Evolutionary conservation across 345 rosid species (phyloP).

Genomic region (Acer yangbiense): DNA sequence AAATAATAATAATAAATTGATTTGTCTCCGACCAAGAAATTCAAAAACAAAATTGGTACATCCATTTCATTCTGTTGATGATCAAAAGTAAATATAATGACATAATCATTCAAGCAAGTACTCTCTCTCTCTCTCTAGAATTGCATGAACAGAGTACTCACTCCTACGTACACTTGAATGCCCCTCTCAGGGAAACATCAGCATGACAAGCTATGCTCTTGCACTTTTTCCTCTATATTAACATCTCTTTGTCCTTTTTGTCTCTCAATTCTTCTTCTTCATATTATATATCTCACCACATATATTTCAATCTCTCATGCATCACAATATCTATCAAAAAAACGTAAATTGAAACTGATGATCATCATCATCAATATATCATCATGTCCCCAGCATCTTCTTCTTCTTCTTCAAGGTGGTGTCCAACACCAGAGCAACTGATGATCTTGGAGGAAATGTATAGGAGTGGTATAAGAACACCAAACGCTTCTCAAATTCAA

Average conservation of each 20-base stretch:
- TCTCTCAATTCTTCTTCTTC: not conserved
- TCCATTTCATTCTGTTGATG: conserved; percentile 27
- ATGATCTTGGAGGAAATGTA: conserved; percentile 93
- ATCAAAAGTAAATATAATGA: conserved; percentile 28
- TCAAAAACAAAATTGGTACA: not conserved
- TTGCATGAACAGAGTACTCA: conserved; percentile 22
- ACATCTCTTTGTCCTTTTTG: conserved; percentile 19
- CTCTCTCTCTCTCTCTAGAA: not conserved
- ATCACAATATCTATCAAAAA: not conserved
- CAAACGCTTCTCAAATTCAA: conserved; percentile 83
- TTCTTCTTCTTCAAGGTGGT: conserved; percentile 82
- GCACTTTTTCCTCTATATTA: conserved; percentile 26
- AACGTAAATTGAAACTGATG: not conserved
- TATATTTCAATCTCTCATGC: not conserved
- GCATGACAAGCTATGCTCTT: conserved; percentile 37
- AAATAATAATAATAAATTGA: not conserved
- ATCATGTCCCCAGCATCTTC: conserved; percentile 69
- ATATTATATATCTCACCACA: not conserved
- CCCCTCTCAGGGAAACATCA: conserved; percentile 50
- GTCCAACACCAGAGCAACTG: conserved; percentile 94
- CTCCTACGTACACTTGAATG: conserved; percentile 37
- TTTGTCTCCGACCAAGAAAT: conserved; percentile 12
- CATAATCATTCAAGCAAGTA: conserved; percentile 38
- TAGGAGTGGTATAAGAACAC: conserved; percentile 76
- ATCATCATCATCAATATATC: no score